Evolutionary conservation across 331 rosid genomes (phyloP), one percentile per base, ranked within the genome.

Genomic region (Acacia pycnantha): DNA sequence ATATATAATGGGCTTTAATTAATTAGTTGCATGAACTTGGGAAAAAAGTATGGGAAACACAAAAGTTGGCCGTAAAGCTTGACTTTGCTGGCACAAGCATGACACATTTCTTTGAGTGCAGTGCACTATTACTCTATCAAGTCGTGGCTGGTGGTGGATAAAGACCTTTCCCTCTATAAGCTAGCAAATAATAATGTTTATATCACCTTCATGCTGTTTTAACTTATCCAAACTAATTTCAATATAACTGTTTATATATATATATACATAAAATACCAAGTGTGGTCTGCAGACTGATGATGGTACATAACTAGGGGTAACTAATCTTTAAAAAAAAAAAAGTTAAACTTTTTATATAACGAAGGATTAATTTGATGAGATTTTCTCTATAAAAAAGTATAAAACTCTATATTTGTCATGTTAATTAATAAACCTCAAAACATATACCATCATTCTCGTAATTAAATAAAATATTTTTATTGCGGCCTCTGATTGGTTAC

Each of bases 61-160:
- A 90, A 87, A 87, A 86, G 90, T 74, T 84, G 87, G 98, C 96
- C 94, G 98, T 85, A 94, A 94, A 91, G 94, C 89, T 92, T 94
- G 98, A 94, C 97, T 94, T 94, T 86, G 90, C 88, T 88, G 94
- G 81, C 88, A 89, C 84, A 88, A 84, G 88, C 91, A 89, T 86
- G 92, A 78, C 89, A 76, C 79, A 85, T 88, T 86, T 92, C 91
- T 91, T 94, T 88, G 94, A 92, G 97, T 94, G 97, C 89, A 89
- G 90, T 87, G 85, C 97, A 94, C 97, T 67, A 67, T 37, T 69
- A 69, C 74, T 69, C 31, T 92, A 91, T 35, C 87, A 43, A 81
- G 78, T 18, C 54, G 76, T 81, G 72, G 58, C 70, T 82, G 77
- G 78, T 85, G 88, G 90, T 87, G 87, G 88, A 84, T 84, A 77